These are phyloP conservation scores for Castanea mollissima DNA, from an alignment of 306 rosid species.

Conservation along the genomic window DNA sequence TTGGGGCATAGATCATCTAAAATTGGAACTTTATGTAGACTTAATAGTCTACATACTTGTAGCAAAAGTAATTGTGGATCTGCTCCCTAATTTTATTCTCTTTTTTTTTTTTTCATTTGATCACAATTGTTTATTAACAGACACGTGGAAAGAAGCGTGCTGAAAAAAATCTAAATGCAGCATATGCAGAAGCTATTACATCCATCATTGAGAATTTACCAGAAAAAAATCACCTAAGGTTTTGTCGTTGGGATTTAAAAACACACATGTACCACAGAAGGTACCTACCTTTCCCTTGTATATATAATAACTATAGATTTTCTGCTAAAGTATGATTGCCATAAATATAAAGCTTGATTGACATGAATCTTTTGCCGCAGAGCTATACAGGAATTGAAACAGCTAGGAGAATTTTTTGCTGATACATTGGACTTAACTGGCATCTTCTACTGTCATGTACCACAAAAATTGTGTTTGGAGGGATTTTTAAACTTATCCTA, in stretches of 20 bases:
- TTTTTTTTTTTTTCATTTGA: neutral
- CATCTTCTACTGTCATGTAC: constrained; percentile 68
- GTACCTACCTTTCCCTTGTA: constrained; percentile 37
- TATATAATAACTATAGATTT: neutral
- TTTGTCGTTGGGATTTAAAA: constrained; percentile 87
- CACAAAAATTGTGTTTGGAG: constrained; percentile 35
- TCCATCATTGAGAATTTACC: constrained; percentile 51
- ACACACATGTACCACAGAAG: constrained; percentile 57
- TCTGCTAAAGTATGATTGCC: constrained; percentile 26
- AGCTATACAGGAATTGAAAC: constrained; percentile 64
- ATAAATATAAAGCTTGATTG: neutral
- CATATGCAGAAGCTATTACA: constrained; percentile 78
- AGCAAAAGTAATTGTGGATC: neutral
- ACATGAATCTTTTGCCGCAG: constrained; percentile 49
- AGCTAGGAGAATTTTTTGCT: constrained; percentile 68
- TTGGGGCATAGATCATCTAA: neutral
- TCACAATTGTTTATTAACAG: constrained; percentile 39
- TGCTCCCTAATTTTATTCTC: neutral
- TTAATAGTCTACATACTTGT: neutral
- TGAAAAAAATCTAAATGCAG: constrained; percentile 73
- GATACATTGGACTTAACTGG: constrained; percentile 69
- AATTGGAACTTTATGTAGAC: neutral
- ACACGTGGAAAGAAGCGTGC: constrained; percentile 83
- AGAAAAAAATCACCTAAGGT: constrained; percentile 54
- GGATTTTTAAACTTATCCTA: constrained; percentile 40